Percentiles rank a stretch among this genome's conserved stretches.
Conservation (phyloP, 148 eudicot species). For the Nyssa sinensis region DNA sequence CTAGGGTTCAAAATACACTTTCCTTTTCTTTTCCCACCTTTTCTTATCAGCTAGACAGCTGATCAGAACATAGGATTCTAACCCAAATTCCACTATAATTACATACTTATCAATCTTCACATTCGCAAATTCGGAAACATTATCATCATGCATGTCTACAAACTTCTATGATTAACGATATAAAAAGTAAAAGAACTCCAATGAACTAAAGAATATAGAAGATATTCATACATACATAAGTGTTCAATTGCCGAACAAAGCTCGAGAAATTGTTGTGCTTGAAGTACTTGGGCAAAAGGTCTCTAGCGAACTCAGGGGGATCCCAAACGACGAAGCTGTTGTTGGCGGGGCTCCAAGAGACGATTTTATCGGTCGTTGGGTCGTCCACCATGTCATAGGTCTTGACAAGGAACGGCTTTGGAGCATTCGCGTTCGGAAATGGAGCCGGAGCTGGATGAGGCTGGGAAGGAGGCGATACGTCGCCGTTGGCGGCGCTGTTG, state of each 20-base stretch:
- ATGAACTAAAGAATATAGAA: not conserved
- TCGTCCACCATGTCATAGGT: slow-evolving; percentile 62
- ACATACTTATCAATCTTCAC: not conserved
- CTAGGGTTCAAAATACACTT: not conserved
- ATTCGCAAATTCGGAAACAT: not conserved
- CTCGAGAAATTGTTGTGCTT: slow-evolving; percentile 41
- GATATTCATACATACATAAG: slow-evolving; percentile 33
- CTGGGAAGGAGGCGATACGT: not conserved
- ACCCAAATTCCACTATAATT: not conserved
- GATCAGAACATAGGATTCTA: not conserved
- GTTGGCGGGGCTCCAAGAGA: slow-evolving; percentile 31
- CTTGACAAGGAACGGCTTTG: slow-evolving; percentile 50
- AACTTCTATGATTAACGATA: not conserved
- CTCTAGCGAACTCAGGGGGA: slow-evolving; percentile 28
- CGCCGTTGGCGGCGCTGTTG: slow-evolving; percentile 5
- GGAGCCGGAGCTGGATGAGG: slow-evolving; percentile 20
- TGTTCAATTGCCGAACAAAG: slow-evolving; percentile 36
- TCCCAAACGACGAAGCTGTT: slow-evolving; percentile 42
- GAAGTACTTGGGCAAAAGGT: slow-evolving; percentile 34
- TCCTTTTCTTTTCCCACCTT: not conserved
- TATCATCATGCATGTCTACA: not conserved
- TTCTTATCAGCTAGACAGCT: not conserved
- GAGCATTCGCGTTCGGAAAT: slow-evolving; percentile 30
- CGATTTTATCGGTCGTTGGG: slow-evolving; percentile 26
- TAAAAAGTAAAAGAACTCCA: not conserved